Conservation (phyloP, 2,329 filamentous ascomycete genomes). For the Penicillium expansum region DNA sequence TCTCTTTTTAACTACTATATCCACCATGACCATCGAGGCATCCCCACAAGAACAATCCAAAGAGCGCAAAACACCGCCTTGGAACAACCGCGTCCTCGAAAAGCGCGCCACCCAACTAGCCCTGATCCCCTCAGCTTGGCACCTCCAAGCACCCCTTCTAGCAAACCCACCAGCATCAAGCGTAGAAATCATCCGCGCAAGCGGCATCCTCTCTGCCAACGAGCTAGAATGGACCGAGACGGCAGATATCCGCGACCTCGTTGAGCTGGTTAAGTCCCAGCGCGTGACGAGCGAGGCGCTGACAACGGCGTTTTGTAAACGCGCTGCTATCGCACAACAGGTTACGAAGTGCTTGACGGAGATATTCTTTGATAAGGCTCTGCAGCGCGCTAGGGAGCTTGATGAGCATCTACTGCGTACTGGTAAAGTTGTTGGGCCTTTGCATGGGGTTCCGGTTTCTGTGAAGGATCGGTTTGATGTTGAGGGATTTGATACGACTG, state of each 20-base stretch:
- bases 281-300: conserved; percentile 12
- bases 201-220: conserved; percentile 18
- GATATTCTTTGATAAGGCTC: conserved; percentile 54
- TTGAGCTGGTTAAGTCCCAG: conserved; percentile 12
- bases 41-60: no score
- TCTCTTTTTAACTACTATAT: background rate
- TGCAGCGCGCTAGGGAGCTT: conserved; percentile 48
- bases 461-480: conserved; percentile 69
- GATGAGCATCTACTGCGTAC: conserved; percentile 53
- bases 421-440: conserved; percentile 55
- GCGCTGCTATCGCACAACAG: conserved; percentile 12
- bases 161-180: conserved; percentile 7
- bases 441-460: conserved; percentile 61
- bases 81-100: no score
- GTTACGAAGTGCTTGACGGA: conserved; percentile 18
- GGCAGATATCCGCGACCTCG: conserved; percentile 16
- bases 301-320: conserved; percentile 16
- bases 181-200: conserved; percentile 19
- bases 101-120: no score
- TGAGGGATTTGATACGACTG: conserved; percentile 26
- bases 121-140: conserved; percentile 23
- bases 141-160: conserved; percentile 13
- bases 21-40: no score
- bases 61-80: no score
- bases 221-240: conserved; percentile 26